Evolutionary conservation across 2,329 filamentous ascomycete species (phyloP).

Genomic region (Microdochium paspali): DNA sequence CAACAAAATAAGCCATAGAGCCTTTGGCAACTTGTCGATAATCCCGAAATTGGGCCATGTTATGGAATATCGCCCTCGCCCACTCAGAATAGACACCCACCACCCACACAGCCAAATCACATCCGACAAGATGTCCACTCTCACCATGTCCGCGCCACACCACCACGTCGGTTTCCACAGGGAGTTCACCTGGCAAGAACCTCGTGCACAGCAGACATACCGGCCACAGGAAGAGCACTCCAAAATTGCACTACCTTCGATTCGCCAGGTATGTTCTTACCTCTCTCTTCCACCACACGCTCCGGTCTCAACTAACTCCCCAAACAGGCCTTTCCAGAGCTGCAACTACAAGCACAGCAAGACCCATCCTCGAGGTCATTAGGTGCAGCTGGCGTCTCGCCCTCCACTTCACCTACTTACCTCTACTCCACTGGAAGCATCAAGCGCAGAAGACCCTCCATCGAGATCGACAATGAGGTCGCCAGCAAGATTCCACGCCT

Average conservation of each 20-base stretch:
- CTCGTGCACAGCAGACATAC: slow-evolving; percentile 23
- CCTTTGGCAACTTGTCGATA: too few species aligned
- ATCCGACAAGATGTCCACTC: slow-evolving; percentile 36
- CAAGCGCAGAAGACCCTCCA: slow-evolving; percentile 37
- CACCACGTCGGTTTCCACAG: slow-evolving; percentile 29
- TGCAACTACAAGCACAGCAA: slow-evolving; percentile 24
- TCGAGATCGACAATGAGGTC: slow-evolving; percentile 28
- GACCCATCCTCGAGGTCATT: slow-evolving; percentile 20
- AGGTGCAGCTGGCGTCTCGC: slow-evolving; percentile 22
- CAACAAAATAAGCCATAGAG: too few species aligned
- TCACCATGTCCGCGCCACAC: slow-evolving; percentile 34
- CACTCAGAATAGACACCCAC: slow-evolving; percentile 13
- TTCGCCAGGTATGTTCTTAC: slow-evolving; percentile 40
- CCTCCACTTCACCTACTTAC: slow-evolving; percentile 25
- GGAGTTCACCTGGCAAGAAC: slow-evolving; percentile 28
- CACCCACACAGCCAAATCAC: slow-evolving; percentile 13
- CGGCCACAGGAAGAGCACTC: slow-evolving; percentile 27
- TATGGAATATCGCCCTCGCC: slow-evolving; percentile 31
- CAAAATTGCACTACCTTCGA: slow-evolving; percentile 37
- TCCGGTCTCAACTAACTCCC: slow-evolving; percentile 7
- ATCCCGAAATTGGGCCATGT: slow-evolving; percentile 9
- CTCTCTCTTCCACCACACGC: neutral
- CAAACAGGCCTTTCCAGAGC: slow-evolving; percentile 34
- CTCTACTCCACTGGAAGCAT: slow-evolving; percentile 35
- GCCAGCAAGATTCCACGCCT: slow-evolving; percentile 36